A percentile compares a stretch with the other conserved stretches of the same genome.
Conservation (phyloP, 169 alveolate genomes). For the Miamiensis avidus region DNA sequence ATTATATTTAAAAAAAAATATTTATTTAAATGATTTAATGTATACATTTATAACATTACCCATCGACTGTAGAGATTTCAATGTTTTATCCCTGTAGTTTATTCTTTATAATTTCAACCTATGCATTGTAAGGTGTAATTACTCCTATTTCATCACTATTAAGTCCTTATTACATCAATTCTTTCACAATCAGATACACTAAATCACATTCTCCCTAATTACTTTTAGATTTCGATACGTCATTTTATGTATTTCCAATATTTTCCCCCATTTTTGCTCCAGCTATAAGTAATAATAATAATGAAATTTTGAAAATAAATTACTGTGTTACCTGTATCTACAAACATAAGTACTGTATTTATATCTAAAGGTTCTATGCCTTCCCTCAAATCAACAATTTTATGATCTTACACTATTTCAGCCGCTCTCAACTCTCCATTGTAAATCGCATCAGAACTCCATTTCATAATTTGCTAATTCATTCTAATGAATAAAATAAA, state of each 20-base stretch:
- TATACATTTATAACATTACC: constrained; percentile 14
- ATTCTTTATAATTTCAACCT: constrained; percentile 59
- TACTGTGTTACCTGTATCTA: constrained; percentile 29
- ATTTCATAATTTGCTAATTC: constrained; percentile 80
- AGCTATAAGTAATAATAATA: constrained; percentile 30
- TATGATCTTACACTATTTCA: constrained; percentile 58
- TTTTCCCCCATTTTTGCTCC: constrained; percentile 75
- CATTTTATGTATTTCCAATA: constrained; percentile 42
- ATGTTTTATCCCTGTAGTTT: constrained; percentile 44
- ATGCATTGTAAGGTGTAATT: constrained; percentile 83
- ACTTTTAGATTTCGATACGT: constrained; percentile 64
- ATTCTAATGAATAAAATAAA: constrained; percentile 67
- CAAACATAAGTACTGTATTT: constrained; percentile 26
- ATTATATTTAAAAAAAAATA: no score
- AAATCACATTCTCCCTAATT: constrained; percentile 72
- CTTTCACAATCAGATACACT: constrained; percentile 63
- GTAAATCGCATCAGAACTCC: constrained; percentile 73
- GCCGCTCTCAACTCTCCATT: constrained; percentile 70
- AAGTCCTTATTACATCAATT: constrained; percentile 55
- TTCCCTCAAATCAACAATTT: constrained; percentile 48
- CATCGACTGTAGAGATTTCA: constrained; percentile 87
- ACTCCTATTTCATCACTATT: constrained; percentile 72
- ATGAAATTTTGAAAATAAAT: no score
- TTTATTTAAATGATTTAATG: no score
- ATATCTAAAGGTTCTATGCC: constrained; percentile 21